These are phyloP conservation scores for Actinomortierella wolfii DNA, from an alignment of 371 early-diverging fungal species.

Conservation along the genomic window DNA sequence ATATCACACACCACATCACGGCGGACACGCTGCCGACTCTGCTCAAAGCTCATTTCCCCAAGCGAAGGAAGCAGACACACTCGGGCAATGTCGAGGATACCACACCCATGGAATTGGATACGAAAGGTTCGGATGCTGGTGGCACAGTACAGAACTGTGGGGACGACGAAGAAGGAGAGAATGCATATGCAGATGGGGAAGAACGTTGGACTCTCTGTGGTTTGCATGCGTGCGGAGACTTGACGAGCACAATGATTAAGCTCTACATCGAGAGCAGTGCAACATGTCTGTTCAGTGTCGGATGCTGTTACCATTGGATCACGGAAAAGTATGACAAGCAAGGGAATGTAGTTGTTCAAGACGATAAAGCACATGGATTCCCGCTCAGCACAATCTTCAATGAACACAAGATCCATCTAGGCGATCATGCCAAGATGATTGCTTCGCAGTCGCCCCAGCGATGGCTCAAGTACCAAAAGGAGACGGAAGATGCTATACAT, in stretches of 20 bases:
- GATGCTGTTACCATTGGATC: slow-evolving; percentile 85
- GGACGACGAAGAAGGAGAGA: slow-evolving; percentile 19
- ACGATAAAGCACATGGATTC: slow-evolving; percentile 48
- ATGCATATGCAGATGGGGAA: slow-evolving; percentile 15
- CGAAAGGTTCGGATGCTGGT: slow-evolving; percentile 13
- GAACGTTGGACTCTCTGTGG: slow-evolving; percentile 78
- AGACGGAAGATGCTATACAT: slow-evolving; percentile 63
- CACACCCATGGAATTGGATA: neutral
- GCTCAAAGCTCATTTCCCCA: slow-evolving; percentile 43
- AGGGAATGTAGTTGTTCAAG: slow-evolving; percentile 62
- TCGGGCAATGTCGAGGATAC: slow-evolving; percentile 10
- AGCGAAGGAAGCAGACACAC: slow-evolving; percentile 13
- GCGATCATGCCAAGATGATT: slow-evolving; percentile 77
- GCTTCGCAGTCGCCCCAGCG: slow-evolving; percentile 86
- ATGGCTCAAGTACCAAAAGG: slow-evolving; percentile 66
- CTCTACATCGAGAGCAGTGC: slow-evolving; percentile 74
- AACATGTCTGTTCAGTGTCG: slow-evolving; percentile 73
- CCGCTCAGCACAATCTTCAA: slow-evolving; percentile 41
- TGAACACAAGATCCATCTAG: slow-evolving; percentile 50
- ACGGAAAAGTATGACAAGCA: slow-evolving; percentile 38
- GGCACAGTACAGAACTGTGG: slow-evolving; percentile 9
- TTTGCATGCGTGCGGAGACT: slow-evolving; percentile 87
- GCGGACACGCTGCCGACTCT: slow-evolving; percentile 54
- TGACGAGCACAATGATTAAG: slow-evolving; percentile 73
- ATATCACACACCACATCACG: slow-evolving; percentile 59